phyloP scores from a whole-genome alignment of 352 stramenopile genomes.

The Globisporangium okanoganense region DNA sequence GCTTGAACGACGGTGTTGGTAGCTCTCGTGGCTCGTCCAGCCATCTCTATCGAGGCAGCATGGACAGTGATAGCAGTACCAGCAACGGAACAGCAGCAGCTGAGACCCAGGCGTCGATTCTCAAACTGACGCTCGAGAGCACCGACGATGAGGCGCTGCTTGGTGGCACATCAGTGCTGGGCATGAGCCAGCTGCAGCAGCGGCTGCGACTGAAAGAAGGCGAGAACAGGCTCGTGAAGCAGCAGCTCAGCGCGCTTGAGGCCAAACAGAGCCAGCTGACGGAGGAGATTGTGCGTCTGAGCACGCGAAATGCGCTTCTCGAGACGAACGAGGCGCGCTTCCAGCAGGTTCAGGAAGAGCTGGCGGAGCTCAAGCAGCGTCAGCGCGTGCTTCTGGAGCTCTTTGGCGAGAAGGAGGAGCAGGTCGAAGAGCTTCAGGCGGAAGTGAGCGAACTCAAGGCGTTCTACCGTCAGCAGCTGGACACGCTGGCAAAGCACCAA shows the following conservation, averaged over 20 bases:
- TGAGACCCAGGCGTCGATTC: conserved; percentile 51
- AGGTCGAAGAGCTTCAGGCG: conserved; percentile 76
- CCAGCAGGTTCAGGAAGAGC: conserved; percentile 40
- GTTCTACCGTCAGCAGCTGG: conserved; percentile 75
- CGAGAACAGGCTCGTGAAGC: conserved; percentile 69
- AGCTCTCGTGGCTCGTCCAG: neutral
- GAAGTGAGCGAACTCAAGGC: conserved; percentile 76
- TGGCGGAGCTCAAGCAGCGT: conserved; percentile 61
- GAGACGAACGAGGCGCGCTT: conserved; percentile 54
- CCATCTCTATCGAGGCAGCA: conserved; percentile 4
- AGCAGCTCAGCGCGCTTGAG: conserved; percentile 61
- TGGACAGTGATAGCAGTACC: conserved; percentile 20
- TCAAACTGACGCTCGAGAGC: conserved; percentile 50
- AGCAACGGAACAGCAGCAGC: conserved; percentile 13
- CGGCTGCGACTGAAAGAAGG: conserved; percentile 66
- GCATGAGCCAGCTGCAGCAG: conserved; percentile 72
- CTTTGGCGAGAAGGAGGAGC: conserved; percentile 84
- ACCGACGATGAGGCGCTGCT: conserved; percentile 25
- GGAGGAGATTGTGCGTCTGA: conserved; percentile 72
- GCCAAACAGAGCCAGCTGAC: conserved; percentile 63
- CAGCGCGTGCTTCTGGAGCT: conserved; percentile 80
- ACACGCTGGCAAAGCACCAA: conserved; percentile 56
- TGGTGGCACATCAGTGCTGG: conserved; percentile 55
- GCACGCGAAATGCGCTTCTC: conserved; percentile 66
- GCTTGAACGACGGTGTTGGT: neutral